Base-by-base conservation (phyloP, 1,284 basidiomycete species). In the Austroboletus novae-zelandiae region DNA sequence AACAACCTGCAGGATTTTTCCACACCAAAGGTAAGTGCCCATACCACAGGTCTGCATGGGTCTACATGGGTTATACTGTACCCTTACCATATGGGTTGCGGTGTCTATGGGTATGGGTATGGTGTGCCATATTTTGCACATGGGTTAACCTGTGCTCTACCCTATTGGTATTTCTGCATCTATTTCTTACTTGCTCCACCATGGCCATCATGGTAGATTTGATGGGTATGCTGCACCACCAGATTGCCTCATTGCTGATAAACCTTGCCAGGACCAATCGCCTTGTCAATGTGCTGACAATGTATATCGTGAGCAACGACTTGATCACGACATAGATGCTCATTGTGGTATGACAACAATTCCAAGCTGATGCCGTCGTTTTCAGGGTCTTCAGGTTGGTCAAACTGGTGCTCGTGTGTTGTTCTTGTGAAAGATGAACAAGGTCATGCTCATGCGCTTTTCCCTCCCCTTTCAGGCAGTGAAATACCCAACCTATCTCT, bases 231-330 rank as follows among this genome's bases (percentile, higher is more conserved):
- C 4, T 18, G 27, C 11, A 32, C 15, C 11, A 14, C 17, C 31
- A 18, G 9, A 9, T 13, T 7, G 2, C 20, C n/a, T 25, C 15
- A 14, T 29, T 36, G 18, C 34, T 45, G 25, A 45, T 20, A 5
- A 15, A 11, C 18, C n/a, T 4, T n/a, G 15, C 20, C 11, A 45
- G 43, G 34, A 45, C 45, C 14, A 43, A 47, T 29, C 40, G 23
- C 7, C 17, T 46, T 10, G 23, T 47, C 6, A 47, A 7, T 17
- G 17, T 15, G 17, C 50, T 51, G n/a, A 40, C 41, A 4, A 9
- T 43, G 36, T 51, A 51, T 18, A 40, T 51, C 14, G 23, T 43
- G 29, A 36, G 40, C 40, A 51, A 14, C 17, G 50, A 45, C 39
- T 5, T 37, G 25, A 36, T 36, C 13, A 45, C 43, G 11, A 27